Conservation (phyloP, 2,329 filamentous ascomycete species). For the Huntiella bhutanensis region DNA sequence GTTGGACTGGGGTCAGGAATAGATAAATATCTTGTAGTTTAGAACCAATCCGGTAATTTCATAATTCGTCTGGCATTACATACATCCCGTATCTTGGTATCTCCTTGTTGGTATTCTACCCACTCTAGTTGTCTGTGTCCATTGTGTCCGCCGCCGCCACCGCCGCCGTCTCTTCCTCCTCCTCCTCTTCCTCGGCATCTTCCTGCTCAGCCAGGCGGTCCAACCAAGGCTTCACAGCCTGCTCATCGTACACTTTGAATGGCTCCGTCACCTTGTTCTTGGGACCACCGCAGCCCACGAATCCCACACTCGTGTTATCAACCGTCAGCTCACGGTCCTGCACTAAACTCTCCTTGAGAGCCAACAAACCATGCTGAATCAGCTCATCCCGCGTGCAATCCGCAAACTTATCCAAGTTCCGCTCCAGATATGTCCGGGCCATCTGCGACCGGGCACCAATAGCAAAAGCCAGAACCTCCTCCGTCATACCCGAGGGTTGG, state of each 20-base stretch:
- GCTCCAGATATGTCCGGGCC: conserved; percentile 91
- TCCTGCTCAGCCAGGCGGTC: conserved; percentile 46
- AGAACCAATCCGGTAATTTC: background rate
- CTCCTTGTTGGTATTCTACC: conserved; percentile 12
- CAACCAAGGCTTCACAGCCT: conserved; percentile 70
- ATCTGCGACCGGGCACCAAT: conserved; percentile 95
- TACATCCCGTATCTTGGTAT: conserved; percentile 3
- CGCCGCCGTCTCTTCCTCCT: conserved; percentile 21
- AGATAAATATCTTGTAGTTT: conserved; percentile 13
- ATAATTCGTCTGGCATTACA: background rate
- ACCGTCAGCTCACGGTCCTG: conserved; percentile 97
- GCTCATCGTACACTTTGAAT: conserved; percentile 81
- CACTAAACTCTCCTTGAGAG: conserved; percentile 84
- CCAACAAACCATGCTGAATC: conserved; percentile 73
- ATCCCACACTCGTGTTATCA: conserved; percentile 84
- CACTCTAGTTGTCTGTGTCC: conserved; percentile 14
- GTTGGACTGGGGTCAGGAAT: conserved; percentile 60
- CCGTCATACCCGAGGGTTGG: conserved; percentile 85
- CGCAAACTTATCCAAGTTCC: conserved; percentile 70
- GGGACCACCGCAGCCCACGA: conserved; percentile 48
- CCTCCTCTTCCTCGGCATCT: conserved; percentile 20
- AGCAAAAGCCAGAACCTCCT: conserved; percentile 91
- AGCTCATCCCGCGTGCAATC: conserved; percentile 64
- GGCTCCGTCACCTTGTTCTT: conserved; percentile 42
- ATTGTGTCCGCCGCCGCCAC: conserved; percentile 20